These are phyloP conservation scores for Cubamyces lactineus DNA, from an alignment of 768 basidiomycete species.

Conservation along the genomic window DNA sequence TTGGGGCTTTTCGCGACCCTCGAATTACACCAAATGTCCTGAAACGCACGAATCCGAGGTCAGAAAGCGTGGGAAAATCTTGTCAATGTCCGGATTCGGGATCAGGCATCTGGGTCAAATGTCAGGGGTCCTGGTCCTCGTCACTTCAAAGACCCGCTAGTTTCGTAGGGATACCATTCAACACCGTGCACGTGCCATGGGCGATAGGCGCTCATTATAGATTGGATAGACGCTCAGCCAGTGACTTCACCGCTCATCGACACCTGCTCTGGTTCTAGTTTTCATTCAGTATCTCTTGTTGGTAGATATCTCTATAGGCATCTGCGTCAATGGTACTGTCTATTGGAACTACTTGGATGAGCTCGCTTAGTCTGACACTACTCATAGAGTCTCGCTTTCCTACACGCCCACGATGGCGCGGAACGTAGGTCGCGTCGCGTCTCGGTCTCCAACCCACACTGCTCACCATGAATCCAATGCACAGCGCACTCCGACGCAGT, in stretches of 20 bases:
- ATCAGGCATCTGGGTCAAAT: too few relatives aligned
- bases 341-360: neutral
- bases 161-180: too few relatives aligned
- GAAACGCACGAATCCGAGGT: too few relatives aligned
- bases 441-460: neutral
- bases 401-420: conserved; percentile 73
- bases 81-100: too few relatives aligned
- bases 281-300: conserved; percentile 8
- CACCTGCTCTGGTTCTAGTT: neutral
- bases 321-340: conserved; percentile 3
- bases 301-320: neutral
- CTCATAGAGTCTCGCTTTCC: conserved; percentile 67
- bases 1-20: too few relatives aligned
- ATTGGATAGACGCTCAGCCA: neutral
- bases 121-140: too few relatives aligned
- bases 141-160: too few relatives aligned
- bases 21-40: too few relatives aligned
- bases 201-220: neutral
- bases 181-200: neutral
- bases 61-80: too few relatives aligned
- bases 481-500: conserved; percentile 78
- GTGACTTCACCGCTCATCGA: neutral
- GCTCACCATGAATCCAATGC: conserved; percentile 22
- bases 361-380: neutral
- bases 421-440: conserved; percentile 58